Conservation (phyloP, 352 stramenopile genomes). For the Pythium vanterpoolii region DNA sequence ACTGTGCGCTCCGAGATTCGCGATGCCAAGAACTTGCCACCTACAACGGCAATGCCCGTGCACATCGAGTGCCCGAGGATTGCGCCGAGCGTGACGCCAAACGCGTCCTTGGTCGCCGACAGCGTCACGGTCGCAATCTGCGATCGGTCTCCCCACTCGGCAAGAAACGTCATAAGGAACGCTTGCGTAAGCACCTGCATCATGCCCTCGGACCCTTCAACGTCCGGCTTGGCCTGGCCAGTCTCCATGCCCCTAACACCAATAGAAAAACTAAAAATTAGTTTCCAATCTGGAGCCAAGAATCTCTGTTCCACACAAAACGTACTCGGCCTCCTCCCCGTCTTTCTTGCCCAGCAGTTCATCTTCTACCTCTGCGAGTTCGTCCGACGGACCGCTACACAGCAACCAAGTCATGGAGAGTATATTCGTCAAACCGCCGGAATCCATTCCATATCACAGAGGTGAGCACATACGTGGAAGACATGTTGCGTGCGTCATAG, state of each 20-base stretch:
- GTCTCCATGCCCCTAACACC: slow-evolving; percentile 31
- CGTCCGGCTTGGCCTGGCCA: slow-evolving; percentile 22
- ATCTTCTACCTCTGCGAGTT: slow-evolving; percentile 80
- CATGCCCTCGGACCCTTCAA: slow-evolving; percentile 41
- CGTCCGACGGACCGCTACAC: slow-evolving; percentile 66
- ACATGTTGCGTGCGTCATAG: slow-evolving; percentile 82
- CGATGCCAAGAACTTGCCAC: slow-evolving; percentile 97
- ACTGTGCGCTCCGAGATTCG: slow-evolving; percentile 98
- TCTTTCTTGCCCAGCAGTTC: slow-evolving; percentile 83
- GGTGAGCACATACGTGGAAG: slow-evolving; percentile 45
- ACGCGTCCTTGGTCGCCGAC: slow-evolving; percentile 93
- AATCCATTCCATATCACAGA: not conserved
- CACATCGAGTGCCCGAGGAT: slow-evolving; percentile 97
- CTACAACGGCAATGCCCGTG: slow-evolving; percentile 96
- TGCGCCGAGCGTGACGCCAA: slow-evolving; percentile 94
- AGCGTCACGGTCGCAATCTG: slow-evolving; percentile 99
- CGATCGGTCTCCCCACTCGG: slow-evolving; percentile 98
- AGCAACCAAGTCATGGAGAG: not conserved
- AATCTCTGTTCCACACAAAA: not conserved
- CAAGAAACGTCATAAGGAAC: slow-evolving; percentile 98
- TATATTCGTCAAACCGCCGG: not conserved
- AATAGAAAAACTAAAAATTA: not conserved
- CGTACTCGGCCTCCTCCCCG: slow-evolving; percentile 60
- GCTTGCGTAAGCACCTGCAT: slow-evolving; percentile 91
- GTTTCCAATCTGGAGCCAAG: not conserved